Evolutionary conservation across 768 basidiomycete genomes (phyloP).

Genomic region (Lentinus brumalis): DNA sequence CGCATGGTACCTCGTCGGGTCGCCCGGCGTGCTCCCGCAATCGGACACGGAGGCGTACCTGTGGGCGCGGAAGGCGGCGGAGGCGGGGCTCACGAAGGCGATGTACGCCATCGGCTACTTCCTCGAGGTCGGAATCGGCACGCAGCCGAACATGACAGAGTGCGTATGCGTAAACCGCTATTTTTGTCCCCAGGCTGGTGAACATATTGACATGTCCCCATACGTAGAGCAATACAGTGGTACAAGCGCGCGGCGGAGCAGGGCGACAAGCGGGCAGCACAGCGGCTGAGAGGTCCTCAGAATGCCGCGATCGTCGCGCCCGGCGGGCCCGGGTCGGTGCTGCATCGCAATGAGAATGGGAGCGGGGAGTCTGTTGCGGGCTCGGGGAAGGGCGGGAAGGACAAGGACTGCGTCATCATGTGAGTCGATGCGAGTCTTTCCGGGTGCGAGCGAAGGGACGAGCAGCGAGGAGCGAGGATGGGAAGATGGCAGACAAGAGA

Average conservation of each 20-base stretch:
- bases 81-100: conserved; percentile 88
- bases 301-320: conserved; percentile 56
- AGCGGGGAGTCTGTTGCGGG: conserved; percentile 37
- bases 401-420: conserved; percentile 90
- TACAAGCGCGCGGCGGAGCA: conserved; percentile 90
- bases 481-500: neutral
- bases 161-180: conserved; percentile 40
- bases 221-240: conserved; percentile 65
- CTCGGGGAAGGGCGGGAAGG: conserved; percentile 55
- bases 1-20: conserved; percentile 99
- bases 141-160: conserved; percentile 64
- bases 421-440: conserved; percentile 36
- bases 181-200: conserved; percentile 1
- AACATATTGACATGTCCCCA: neutral
- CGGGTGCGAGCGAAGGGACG: neutral
- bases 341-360: conserved; percentile 52
- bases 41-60: conserved; percentile 98
- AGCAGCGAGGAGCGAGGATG: neutral
- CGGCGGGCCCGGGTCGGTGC: conserved; percentile 62
- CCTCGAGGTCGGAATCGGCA: conserved; percentile 92
- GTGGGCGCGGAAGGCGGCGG: conserved; percentile 96
- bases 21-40: conserved; percentile 95
- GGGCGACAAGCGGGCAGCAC: conserved; percentile 91
- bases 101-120: conserved; percentile 99
- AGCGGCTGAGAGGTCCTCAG: conserved; percentile 70